Evolutionary conservation across 2,329 filamentous ascomycete species (phyloP).

Genomic region (Cordyceps farinosa): DNA sequence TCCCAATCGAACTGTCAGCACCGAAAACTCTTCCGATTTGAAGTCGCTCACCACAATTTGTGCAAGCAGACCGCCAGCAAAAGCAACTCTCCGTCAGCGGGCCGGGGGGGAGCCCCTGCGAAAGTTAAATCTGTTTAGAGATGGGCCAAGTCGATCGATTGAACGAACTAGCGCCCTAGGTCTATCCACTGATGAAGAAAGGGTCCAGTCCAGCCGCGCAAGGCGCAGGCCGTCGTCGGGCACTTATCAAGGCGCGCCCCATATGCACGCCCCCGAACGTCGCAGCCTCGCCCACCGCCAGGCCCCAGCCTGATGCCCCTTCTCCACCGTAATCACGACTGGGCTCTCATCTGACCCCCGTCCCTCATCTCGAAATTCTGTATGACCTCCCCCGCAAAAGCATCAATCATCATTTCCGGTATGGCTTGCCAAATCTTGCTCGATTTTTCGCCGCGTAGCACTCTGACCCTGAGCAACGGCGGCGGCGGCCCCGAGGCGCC

Average conservation of each 20-base stretch:
- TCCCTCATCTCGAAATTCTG: not conserved
- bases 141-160: no score
- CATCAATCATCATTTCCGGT: not conserved
- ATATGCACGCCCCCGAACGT: not conserved
- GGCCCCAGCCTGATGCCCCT: not conserved
- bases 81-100: no score
- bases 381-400: not conserved
- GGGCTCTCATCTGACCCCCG: not conserved
- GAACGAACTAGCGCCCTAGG: no score
- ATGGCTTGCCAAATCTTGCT: constrained; percentile 9
- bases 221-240: not conserved
- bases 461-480: not conserved
- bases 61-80: no score
- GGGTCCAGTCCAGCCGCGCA: not conserved
- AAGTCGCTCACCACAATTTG: no score
- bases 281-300: not conserved
- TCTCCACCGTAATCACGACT: not conserved
- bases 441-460: constrained; percentile 7
- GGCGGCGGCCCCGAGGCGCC: not conserved
- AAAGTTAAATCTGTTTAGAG: no score
- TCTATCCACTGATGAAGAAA: not conserved
- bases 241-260: not conserved
- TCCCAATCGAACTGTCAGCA: no score
- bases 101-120: no score
- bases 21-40: no score